Evolutionary conservation across 306 rosid species (phyloP).

Genomic region (Prunus dulcis): DNA sequence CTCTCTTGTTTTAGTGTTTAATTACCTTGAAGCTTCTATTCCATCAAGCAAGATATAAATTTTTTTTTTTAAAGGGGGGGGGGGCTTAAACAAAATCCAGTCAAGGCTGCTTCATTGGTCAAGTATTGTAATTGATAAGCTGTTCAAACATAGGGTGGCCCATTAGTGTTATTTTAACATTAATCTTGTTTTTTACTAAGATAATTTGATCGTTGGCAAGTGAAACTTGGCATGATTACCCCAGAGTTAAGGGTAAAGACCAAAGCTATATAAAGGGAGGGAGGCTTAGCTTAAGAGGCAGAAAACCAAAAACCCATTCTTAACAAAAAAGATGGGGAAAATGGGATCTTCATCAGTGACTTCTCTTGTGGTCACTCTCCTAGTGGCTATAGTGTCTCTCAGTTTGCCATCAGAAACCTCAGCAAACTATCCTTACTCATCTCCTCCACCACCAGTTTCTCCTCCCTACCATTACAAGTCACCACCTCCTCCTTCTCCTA

Average conservation of each 20-base stretch:
- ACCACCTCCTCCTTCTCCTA: neutral
- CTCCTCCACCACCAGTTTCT: conserved; percentile 48
- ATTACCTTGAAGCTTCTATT: neutral
- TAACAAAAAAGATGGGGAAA: conserved; percentile 27
- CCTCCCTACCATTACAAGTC: conserved; percentile 26
- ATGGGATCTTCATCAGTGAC: conserved; percentile 52
- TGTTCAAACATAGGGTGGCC: neutral
- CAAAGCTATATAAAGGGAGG: conserved; percentile 51
- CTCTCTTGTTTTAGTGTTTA: neutral
- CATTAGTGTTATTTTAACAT: neutral
- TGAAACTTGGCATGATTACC: conserved; percentile 20
- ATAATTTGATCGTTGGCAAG: neutral
- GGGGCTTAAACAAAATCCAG: conserved; percentile 10
- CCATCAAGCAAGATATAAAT: neutral
- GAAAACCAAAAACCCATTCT: conserved; percentile 22
- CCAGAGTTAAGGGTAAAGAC: conserved; percentile 27
- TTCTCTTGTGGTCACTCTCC: conserved; percentile 38
- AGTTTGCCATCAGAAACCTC: conserved; percentile 33
- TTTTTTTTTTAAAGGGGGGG: neutral
- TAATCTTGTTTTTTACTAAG: conserved; percentile 1
- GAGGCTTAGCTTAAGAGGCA: conserved; percentile 8
- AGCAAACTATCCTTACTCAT: conserved; percentile 44
- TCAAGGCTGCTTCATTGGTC: conserved; percentile 13
- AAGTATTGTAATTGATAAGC: neutral
- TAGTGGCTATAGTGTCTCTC: conserved; percentile 46